A percentile compares a stretch with the other conserved stretches of the same genome.
These are phyloP conservation scores for Plasmodium yoelii DNA, from an alignment of 169 alveolate genomes.

Conservation along the genomic window DNA sequence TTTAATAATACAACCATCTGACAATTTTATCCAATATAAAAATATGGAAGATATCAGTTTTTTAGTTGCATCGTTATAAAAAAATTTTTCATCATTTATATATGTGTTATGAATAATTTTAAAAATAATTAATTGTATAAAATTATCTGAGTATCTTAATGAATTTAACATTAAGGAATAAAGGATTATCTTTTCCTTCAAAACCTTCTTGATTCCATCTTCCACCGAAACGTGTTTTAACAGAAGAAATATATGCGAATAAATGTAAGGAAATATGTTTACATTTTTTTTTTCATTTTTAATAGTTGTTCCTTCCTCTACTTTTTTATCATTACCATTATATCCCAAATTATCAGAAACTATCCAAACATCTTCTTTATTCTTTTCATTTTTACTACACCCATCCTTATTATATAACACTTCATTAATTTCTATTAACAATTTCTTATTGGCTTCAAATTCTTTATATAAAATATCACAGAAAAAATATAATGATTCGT, in stretches of 20 bases:
- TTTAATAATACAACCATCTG: constrained; percentile 57
- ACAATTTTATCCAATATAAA: constrained; percentile 50
- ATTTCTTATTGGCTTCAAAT: constrained; percentile 30
- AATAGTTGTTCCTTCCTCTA: not conserved
- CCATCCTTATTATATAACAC: not conserved
- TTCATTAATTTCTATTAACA: constrained; percentile 14
- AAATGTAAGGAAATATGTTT: constrained; percentile 28
- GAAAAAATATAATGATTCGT: constrained; percentile 42
- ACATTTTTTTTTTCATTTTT: not conserved
- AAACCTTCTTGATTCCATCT: constrained; percentile 27
- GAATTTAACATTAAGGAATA: constrained; percentile 68
- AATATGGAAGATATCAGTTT: constrained; percentile 54
- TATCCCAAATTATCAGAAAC: not conserved
- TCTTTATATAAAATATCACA: constrained; percentile 48
- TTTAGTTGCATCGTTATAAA: constrained; percentile 53
- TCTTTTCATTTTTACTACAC: constrained; percentile 3
- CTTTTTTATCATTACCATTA: not conserved
- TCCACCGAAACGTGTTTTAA: constrained; percentile 50
- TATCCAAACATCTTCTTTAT: not conserved
- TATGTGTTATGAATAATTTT: constrained; percentile 44
- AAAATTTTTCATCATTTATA: constrained; percentile 48
- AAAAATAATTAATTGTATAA: constrained; percentile 62
- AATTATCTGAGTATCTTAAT: constrained; percentile 63
- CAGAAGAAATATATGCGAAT: constrained; percentile 47
- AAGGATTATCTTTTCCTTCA: constrained; percentile 58